These are phyloP conservation scores for Acanthamoeba healyi DNA, from an alignment of 208 protist genomes.

Conservation along the genomic window DNA sequence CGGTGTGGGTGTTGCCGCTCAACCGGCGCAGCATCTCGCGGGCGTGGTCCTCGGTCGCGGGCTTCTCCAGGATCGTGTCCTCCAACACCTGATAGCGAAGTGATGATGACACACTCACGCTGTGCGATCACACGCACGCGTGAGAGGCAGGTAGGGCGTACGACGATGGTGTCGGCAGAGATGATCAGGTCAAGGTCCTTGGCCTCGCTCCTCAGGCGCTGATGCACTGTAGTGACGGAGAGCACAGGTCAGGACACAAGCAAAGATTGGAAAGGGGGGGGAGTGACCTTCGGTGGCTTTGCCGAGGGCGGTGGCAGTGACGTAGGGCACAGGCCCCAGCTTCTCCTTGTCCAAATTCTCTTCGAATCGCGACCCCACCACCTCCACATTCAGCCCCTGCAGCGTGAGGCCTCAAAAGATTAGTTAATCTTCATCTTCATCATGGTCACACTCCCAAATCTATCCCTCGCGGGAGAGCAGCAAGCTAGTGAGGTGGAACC, in stretches of 20 bases:
- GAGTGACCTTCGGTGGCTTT: constrained; percentile 70
- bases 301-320: constrained; percentile 40
- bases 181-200: constrained; percentile 72
- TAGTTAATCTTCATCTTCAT: not conserved
- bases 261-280: not conserved
- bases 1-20: constrained; percentile 56
- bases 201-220: not conserved
- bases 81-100: constrained; percentile 3
- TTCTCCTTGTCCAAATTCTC: constrained; percentile 75
- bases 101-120: no score
- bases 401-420: not conserved
- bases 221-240: not conserved
- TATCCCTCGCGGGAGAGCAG: no score
- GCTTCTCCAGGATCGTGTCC: constrained; percentile 81
- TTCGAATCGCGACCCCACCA: constrained; percentile 72
- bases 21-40: constrained; percentile 75
- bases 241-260: not conserved
- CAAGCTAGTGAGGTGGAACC: not conserved
- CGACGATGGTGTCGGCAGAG: constrained; percentile 83
- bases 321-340: constrained; percentile 54
- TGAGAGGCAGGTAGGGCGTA: no score
- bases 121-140: no score
- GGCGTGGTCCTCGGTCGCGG: constrained; percentile 56
- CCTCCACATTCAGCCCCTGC: not conserved
- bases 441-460: no score